Base-by-base conservation (phyloP, 2,329 filamentous ascomycete genomes). In the Metarhizium sp. region DNA sequence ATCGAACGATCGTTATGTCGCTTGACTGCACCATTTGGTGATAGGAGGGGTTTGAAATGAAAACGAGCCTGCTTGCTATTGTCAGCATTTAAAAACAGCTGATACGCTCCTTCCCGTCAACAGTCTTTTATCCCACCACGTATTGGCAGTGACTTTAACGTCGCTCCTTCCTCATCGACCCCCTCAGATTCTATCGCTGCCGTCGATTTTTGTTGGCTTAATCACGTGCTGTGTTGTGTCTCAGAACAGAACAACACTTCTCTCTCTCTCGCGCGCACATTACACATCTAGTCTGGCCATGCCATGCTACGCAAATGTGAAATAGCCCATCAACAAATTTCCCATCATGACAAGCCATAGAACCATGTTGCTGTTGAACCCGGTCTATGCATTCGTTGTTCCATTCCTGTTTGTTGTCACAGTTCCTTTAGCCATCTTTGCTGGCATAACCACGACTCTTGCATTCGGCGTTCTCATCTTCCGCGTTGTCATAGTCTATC, bases 401-500 rank as follows among this genome's bases (percentile, higher is more conserved):
- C 83, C 84, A n/a, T 76, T 86, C 62, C 72, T 87, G 60, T 75
- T 82, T 63, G 59, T 86, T 59, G 73, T 85, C 63, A 84, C 83
- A 25, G 70, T 87, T 13, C 85, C 85, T 8, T 75, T 88, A 53
- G 76, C 81, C 61, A 65, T 87, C 51, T 78, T 84, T 54, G 85
- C 85, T 53, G 78, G 77, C 59, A 70, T 87, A 59, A 88, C 85
- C 36, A 83, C 84, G 54, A 77, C 75, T 4, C 61, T 87, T 50
- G 82, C 85, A 43, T 80, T 85, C 59, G 73, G 78, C 42, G 74
- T 86, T 40, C 77, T 88, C 51, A 76, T 81, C 63, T 69, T 85
- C 59, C 78, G 84, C 29, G 78, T 85, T 29, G 71, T 79, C 49
- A 64, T 86, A 52, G 78, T 87, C 55, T 87, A 87, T 64, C 69